These are phyloP conservation scores for Podospora anserina DNA, from an alignment of 495 filamentous ascomycete species.

Conservation along the genomic window DNA sequence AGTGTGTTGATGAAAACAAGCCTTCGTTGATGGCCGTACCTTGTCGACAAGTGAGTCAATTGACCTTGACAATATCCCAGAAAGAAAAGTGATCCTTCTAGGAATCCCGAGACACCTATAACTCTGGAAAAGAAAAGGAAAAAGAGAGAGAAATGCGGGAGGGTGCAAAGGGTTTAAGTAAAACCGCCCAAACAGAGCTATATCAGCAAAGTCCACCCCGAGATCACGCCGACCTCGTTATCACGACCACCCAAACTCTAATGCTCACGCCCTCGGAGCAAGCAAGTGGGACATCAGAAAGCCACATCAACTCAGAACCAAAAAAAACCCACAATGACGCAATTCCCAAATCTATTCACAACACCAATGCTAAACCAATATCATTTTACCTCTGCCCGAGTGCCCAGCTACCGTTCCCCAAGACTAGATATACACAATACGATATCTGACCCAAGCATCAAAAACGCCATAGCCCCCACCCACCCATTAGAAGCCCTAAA, in stretches of 20 bases:
- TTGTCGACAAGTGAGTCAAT: no score
- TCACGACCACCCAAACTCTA: background rate
- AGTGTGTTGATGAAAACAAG: no score
- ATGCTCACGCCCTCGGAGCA: background rate
- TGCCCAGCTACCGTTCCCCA: background rate
- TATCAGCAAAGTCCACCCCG: no score
- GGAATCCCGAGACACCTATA: no score
- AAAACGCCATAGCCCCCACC: background rate
- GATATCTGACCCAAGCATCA: conserved; percentile 17
- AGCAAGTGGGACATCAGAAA: background rate
- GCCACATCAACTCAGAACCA: background rate
- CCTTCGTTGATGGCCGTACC: no score
- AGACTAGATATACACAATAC: background rate
- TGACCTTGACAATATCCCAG: no score
- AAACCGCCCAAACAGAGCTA: no score
- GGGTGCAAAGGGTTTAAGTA: no score
- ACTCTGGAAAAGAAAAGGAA: no score
- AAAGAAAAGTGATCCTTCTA: no score
- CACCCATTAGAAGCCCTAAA: background rate
- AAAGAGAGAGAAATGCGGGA: no score
- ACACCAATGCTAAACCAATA: background rate
- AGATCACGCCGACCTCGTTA: no score
- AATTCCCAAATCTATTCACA: background rate
- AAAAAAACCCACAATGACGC: background rate
- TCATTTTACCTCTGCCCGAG: background rate